A percentile compares a stretch with the other conserved stretches of the same genome.
Conservation (phyloP, 305 asterid species). For the Solanum hybrid region DNA sequence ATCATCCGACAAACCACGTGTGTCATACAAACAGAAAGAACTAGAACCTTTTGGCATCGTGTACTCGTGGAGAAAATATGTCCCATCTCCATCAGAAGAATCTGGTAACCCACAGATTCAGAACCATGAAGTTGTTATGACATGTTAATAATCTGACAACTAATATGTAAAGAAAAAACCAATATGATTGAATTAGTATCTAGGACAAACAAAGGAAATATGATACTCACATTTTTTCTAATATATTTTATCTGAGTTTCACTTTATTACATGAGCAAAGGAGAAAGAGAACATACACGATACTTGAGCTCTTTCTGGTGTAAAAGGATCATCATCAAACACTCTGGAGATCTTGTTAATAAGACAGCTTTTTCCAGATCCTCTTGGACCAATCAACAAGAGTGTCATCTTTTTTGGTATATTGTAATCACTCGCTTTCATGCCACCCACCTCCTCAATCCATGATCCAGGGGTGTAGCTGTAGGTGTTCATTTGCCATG, state of each 20-base stretch:
- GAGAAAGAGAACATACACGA: slow-evolving; percentile 33
- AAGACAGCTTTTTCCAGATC: slow-evolving; percentile 85
- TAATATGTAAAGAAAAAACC: neutral
- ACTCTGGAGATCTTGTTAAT: slow-evolving; percentile 55
- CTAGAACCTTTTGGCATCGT: slow-evolving; percentile 49
- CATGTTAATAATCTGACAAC: neutral
- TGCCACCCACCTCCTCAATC: slow-evolving; percentile 36
- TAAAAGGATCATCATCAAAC: slow-evolving; percentile 32
- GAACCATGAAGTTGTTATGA: neutral
- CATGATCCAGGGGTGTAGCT: slow-evolving; percentile 78
- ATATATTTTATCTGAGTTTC: neutral
- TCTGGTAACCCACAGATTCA: neutral
- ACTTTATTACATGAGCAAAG: neutral
- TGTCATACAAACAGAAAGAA: slow-evolving; percentile 59
- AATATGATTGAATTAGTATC: neutral
- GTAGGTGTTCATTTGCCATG: slow-evolving; percentile 2
- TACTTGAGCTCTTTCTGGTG: slow-evolving; percentile 72
- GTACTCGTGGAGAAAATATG: slow-evolving; percentile 56
- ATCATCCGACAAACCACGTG: slow-evolving; percentile 51
- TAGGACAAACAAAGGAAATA: neutral
- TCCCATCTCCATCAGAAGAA: slow-evolving; percentile 44
- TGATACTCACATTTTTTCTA: neutral
- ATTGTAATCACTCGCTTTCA: slow-evolving; percentile 13
- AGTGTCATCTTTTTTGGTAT: slow-evolving; percentile 44
- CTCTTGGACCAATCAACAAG: slow-evolving; percentile 59